Conservation (phyloP, 2,329 filamentous ascomycete genomes). For the Colletotrichum shisoi region DNA sequence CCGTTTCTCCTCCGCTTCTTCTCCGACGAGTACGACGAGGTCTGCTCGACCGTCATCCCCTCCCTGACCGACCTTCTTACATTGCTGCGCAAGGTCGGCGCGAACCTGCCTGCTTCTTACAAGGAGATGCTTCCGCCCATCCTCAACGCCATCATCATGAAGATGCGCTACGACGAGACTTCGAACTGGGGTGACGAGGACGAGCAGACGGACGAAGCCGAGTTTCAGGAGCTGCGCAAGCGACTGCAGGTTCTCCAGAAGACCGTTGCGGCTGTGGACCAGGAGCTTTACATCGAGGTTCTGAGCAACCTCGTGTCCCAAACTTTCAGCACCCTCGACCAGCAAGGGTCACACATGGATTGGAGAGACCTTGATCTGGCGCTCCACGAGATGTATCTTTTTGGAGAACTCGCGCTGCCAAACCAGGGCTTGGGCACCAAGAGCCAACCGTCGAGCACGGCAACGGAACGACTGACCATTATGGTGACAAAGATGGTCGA, state of each 20-base stretch:
- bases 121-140: conserved; percentile 85
- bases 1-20: conserved; percentile 92
- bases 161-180: conserved; percentile 98
- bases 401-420: conserved; percentile 91
- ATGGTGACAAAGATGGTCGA: conserved; percentile 98
- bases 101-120: conserved; percentile 74
- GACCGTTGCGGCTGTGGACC: conserved; percentile 87
- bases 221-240: conserved; percentile 94
- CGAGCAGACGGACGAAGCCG: conserved; percentile 93
- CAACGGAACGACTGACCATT: conserved; percentile 80
- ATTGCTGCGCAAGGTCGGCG: conserved; percentile 81
- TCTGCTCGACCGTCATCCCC: conserved; percentile 94
- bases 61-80: conserved; percentile 91
- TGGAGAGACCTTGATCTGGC: conserved; percentile 96
- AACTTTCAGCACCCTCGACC: conserved; percentile 82
- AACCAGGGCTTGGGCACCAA: conserved; percentile 88
- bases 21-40: conserved; percentile 96
- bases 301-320: conserved; percentile 87
- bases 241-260: conserved; percentile 90
- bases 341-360: conserved; percentile 77
- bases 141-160: conserved; percentile 87
- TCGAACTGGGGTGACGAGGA: conserved; percentile 92
- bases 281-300: conserved; percentile 85
- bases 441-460: conserved; percentile 78
- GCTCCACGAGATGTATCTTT: conserved; percentile 92